Evolutionary conservation across 1,284 basidiomycete genomes (phyloP), one percentile per base, ranked within the genome.

Genomic region (Phellinidium pouzarii): DNA sequence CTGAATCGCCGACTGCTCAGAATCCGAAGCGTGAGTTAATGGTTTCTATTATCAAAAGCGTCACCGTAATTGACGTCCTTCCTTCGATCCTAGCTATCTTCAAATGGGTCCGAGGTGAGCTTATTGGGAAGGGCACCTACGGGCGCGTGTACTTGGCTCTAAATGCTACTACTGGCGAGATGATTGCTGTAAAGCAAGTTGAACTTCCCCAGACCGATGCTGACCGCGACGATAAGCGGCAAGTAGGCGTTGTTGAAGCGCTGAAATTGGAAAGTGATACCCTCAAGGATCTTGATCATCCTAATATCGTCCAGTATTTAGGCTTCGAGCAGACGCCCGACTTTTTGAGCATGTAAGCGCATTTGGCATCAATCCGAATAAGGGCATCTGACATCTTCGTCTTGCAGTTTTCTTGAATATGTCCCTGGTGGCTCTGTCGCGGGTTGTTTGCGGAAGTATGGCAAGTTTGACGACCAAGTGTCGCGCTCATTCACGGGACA

Each of bases 121-220:
- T 97, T 42, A 97, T 99, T 59, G 96, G 96, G 40, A 93, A 91
- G 64, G 96, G 96, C 22, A 96, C 94, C 3, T 99, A 94, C 64
- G 95, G 95, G 5, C 82, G 90, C 47, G 96, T 99, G 26, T 99
- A 97, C 64, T 82, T 98, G 46, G 96, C 93, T 17, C 74, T 99
- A 58, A 99, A 99, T 67, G 92, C 91, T n/a, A 95, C 92, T 1
- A 97, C 94, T 0, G 95, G 95, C 53, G 95, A 99, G 69, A 95
- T 98, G 90, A 94, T 99, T 61, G 96, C 96, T 5, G 96, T 99
- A 60, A 99, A 99, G 71, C 96, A 99, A 70, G 96, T 99, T 46
- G 95, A 98, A 68, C 78, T 95, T 54, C 94, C 95, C 1, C 82
- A 84, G 47, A 95, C 93, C 1, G 82, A 85, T 11, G 89, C 86